Base-by-base conservation (phyloP, 495 filamentous ascomycete species). In the Neurospora sp. region DNA sequence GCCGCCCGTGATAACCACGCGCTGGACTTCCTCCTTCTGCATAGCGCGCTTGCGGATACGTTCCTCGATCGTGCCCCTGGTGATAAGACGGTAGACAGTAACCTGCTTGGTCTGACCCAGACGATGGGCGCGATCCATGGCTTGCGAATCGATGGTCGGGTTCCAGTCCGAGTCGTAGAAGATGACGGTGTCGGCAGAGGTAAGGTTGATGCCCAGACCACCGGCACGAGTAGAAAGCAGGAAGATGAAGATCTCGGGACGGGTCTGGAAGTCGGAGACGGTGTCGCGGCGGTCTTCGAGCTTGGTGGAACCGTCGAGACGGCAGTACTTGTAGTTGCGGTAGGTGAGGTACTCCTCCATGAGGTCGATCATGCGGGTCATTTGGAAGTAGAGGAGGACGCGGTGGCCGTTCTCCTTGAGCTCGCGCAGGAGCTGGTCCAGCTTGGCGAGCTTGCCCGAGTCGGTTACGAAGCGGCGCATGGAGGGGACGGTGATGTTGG, bases 81-180 rank as follows among this genome's bases (percentile, higher is more conserved):
- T 99, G 84, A 99, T 98, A 78, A 99, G 89, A 74, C 96, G 93
- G 82, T 98, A 99, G 16, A 99, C 96, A 0, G 94, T 96, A 68
- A 99, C 96, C 80, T 99, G 96, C 75, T 89, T 89, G 4, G 96
- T 98, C 82, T 99, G 96, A 48, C 96, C 96, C 27, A 99, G 91
- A 86, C 96, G 94, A 86, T 99, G 96, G 35, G 96, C 96, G 78
- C 96, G 93, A 81, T 99, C 96, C 96, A 98, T 98, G 80, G 96
- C 96, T 79, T 99, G 96, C 35, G 91, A 94, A 82, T 99, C 96
- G 78, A 99, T 98, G 20, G 96, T 99, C 38, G 96, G 96, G 81
- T 99, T 99, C 96, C 96, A 99, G 80, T 99, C 96, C 11, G 93
- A 97, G 77, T 99, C 96, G 86, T 99, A 99, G 88, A 99, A 99